Base-by-base conservation (phyloP, 768 basidiomycete genomes). In the Pulveroboletus sp. region DNA sequence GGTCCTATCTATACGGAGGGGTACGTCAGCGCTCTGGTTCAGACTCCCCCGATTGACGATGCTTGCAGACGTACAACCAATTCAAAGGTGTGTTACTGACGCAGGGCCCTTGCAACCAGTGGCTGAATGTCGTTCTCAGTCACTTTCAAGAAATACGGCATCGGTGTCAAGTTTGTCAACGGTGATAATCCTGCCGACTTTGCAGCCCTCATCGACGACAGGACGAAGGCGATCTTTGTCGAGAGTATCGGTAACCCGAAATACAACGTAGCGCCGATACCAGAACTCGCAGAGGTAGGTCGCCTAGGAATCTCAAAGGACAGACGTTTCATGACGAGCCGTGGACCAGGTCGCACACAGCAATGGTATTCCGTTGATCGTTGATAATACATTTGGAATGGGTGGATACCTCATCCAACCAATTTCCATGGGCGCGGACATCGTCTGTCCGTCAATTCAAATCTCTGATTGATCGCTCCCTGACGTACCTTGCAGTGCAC, bases 231-330 rank as follows among this genome's bases (percentile, higher is more conserved):
- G 0, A 69, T 84, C 19, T 83, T 67, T 59, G 73, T 83, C 8
- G 84, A 85, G 63, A 74, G 69, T 39, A 83, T 85, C 41, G 76
- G 81, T 3, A 85, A 85, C 60, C 82, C 83, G 0, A 77, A 78
- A 51, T 81, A 75, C 58, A 75, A 78, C 43, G 70, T 86, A 26
- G 67, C 75, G 1, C 72, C 76, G n/a, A 72, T 86, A 22, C 70
- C 79, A 3, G 80, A 73, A 24, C 66, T 86, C 14, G 78, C 83
- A 5, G 77, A 79, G 69, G 74, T 77, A 36, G 5, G 48, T 24
- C n/a, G 17, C 24, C 17, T 13, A 12, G 11, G 14, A 1, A 10
- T 29, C 36, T n/a, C 6, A 17, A 14, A 32, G 23, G 5, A 2
- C 40, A 41, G 35, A 43, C 11, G 2, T 13, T 13, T 6, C 31